Evolutionary conservation across 2,329 filamentous ascomycete species (phyloP), one percentile per base, ranked within the genome.

Genomic region (Dryadomyces quercus-mongolicae): DNA sequence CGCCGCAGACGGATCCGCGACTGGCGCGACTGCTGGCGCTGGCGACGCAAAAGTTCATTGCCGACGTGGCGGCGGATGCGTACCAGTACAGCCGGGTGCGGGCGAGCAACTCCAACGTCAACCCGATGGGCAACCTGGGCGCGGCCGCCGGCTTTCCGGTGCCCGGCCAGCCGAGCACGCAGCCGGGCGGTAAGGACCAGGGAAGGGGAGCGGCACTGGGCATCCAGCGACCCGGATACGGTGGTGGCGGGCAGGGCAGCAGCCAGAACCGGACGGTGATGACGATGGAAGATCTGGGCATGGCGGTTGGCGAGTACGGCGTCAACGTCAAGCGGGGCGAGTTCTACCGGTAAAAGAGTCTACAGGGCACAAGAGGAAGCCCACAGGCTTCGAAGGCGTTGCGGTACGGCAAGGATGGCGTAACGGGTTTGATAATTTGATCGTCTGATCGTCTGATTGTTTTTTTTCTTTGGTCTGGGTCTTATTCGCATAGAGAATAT

Each of bases 41-140:
- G 9, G 93, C 93, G n/a, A 95, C 93, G 0, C 93, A 98, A 67
- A 98, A 98, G 68, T 98, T 98, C 75, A 88, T 98, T 63, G 91
- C 93, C 56, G 93, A 98, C 68, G 89, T 98, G 60, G 93, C 93
- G 1, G 91, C 93, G 55, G 93, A 98, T 68, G 90, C 93, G 2
- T 98, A 98, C 69, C 93, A 98, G 71, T 97, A 96, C 76, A 90
- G 86, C 57, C 88, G 92, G 53, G 97, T 98, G 64, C 85, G 93
- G 44, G 88, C 88, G n/a, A 92, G 88, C 21, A 94, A 93, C 66
- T 47, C 46, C 36, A 83, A 79, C 25, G 91, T 87, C 59, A 95
- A 91, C 67, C 87, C 89, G 0, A 91, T 96, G 82, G 88, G 88
- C 57, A 89, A 86, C 62, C 76, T 94, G 16, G 88, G 86, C 56